Evolutionary conservation across 768 basidiomycete species (phyloP), one percentile per base, ranked within the genome.

Genomic region (Postia placenta): DNA sequence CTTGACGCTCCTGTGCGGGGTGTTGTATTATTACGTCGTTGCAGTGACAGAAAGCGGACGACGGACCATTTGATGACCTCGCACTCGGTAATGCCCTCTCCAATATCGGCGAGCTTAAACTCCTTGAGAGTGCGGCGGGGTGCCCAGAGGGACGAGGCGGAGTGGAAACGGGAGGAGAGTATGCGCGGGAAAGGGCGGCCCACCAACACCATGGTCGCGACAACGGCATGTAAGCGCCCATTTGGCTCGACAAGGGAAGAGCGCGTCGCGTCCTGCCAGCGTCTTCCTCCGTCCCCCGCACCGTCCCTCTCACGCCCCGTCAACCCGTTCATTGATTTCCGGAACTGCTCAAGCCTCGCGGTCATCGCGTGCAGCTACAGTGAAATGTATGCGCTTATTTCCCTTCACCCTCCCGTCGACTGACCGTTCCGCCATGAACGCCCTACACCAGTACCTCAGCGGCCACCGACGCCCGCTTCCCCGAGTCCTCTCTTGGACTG

Each of bases 21-120:
- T 17, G 46, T 45, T n/a, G n/a, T n/a, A n/a, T n/a, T n/a, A n/a
- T n/a, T n/a, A n/a, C n/a, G n/a, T n/a, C n/a, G n/a, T n/a, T n/a
- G n/a, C n/a, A n/a, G n/a, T n/a, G n/a, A n/a, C n/a, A n/a, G 38
- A 51, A 46, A 20, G 23, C 2, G 27, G 28, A 25, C n/a, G 25
- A 57, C 60, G 33, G 20, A 60, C 90, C 91, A 93, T 64, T 83
- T 84, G 41, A 94, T 81, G 55, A 93, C 77, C 67, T 94, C 89
- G 60, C 87, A 89, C 65, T 93, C 90, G 20, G 89, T 91, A 56
- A 93, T 92, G 4, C 91, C 91, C 66, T 92, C 90, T 3, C 92
- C 90, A 60, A 92, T 89, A 62, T 91, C 87, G 1, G 87, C 87
- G 33, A 90, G 78, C 49, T 81, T 87, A 72, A 89, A 89, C 7